Evolutionary conservation across 352 stramenopile species (phyloP), one percentile per base, ranked within the genome.

Genomic region (Hyaloperonospora arabidopsidis): DNA sequence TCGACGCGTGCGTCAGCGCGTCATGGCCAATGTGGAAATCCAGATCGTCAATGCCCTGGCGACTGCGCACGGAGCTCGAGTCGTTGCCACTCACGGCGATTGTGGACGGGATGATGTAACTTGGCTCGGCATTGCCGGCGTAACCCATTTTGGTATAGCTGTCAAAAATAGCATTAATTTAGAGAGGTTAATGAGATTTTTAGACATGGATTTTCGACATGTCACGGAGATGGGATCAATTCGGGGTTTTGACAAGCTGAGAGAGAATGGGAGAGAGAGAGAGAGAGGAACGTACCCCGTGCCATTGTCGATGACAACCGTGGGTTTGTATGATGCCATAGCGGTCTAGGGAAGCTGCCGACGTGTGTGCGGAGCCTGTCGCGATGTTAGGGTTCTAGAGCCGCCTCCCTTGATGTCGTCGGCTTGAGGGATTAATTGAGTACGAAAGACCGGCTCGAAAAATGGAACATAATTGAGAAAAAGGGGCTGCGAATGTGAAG

Each of bases 111-210:
- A 98, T 94, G 54, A 98, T 97, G 76, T 97, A 97, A 59, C 90
- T 93, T 15, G 94, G 94, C 59, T 96, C 86, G 45, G 79, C 82
- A 61, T 97, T 98, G 40, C 92, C 90, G 10, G 94, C 85, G 61
- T 97, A 98, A 18, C 94, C 94, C 77, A 98, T 96, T 76, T 98
- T 98, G 39, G 93, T 98, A 72, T 97, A 97, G 29, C 89, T 96
- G 61, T 44, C 12, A 19, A 44, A 12, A 2, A 14, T 4, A 11
- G 15, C 19, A 12, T 23, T 5, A 22, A 44, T 18, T 44, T 8
- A 44, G n/a, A 44, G 15, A 2, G 38, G 15, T 18, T 8, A 32
- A n/a, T n/a, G n/a, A n/a, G n/a, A n/a, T n/a, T n/a, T n/a, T n/a
- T n/a, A n/a, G n/a, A n/a, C n/a, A n/a, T n/a, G n/a, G n/a, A n/a